Base-by-base conservation (phyloP, 129 eudicot genomes). In the Mikania micrantha region DNA sequence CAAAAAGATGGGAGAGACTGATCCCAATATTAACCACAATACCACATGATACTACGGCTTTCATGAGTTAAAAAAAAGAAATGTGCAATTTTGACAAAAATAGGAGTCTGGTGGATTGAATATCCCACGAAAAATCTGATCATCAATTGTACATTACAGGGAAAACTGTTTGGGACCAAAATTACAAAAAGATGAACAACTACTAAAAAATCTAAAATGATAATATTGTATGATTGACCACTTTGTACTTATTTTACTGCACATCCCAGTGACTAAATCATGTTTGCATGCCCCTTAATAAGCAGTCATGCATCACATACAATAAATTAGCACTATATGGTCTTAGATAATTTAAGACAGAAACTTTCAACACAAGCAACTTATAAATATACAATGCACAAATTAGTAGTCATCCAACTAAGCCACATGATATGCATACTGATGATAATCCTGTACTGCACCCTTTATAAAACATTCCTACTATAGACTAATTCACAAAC, bases 401-500 rank as follows among this genome's bases (percentile, higher is more conserved):
- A 24, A 8, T 21, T 32, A 68, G 27, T 44, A 49, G 22, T 67
- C 32, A 45, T 67, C 36, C 47, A 52, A 52, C 20, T 15, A 54
- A 36, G 24, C 27, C 65, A 24, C 1, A 21, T 21, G 29, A 52
- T 19, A 50, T 50, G 21, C 50, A 44, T 4, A 21, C 0, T 48
- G 28, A 20, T 2, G 0, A 6, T 38, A 38, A 0, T 38, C 2
- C 15, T 8, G 44, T 12, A 17, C 24, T 64, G 52, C 38, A 66
- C 34, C 20, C 17, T 48, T 25, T 41, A n/a, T 25, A 12, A 12
- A 73, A 52, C 54, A 38, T 64, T 64, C 78, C 65, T 64, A 56
- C 11, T 44, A 36, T 8, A 21, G 10, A 74, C 41, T 12, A 53
- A 27, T 52, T 54, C 31, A 29, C 17, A 54, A 57, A 44, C n/a